These are phyloP conservation scores for Wickerhamiella parazyma DNA, from an alignment of 805 yeast species.

Conservation along the genomic window DNA sequence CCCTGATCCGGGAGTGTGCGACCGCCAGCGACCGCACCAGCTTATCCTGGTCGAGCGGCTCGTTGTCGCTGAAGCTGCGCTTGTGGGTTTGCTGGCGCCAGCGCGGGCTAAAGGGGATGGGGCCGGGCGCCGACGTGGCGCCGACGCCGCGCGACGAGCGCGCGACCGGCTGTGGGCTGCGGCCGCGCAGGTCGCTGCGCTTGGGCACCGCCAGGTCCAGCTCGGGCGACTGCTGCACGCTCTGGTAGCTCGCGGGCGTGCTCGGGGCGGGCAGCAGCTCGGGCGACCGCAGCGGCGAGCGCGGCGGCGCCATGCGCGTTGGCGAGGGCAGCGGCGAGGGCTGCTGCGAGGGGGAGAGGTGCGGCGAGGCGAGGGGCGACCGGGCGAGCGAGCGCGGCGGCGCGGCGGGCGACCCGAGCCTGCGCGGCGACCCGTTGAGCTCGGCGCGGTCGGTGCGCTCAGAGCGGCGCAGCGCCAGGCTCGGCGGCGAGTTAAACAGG, in stretches of 20 bases:
- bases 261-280: neutral
- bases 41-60: slow-evolving; percentile 6
- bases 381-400: slow-evolving; percentile 8
- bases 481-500: neutral
- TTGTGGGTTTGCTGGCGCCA: slow-evolving; percentile 11
- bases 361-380: slow-evolving; percentile 1
- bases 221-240: neutral
- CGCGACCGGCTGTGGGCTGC: slow-evolving; percentile 2
- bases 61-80: slow-evolving; percentile 17
- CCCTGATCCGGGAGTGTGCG: slow-evolving; percentile 21
- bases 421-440: neutral
- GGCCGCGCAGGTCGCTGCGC: neutral
- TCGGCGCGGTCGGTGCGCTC: too few relatives aligned
- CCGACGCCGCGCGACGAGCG: neutral
- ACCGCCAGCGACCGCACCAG: slow-evolving; percentile 18
- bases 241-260: neutral
- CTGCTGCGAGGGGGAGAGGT: too few relatives aligned
- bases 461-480: neutral
- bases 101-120: slow-evolving; percentile 4
- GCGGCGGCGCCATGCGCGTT: slow-evolving; percentile 1
- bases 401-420: neutral
- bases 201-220: slow-evolving; percentile 5
- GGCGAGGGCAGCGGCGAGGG: slow-evolving; percentile 2
- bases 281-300: slow-evolving; percentile 4
- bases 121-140: slow-evolving; percentile 6